A percentile compares a stretch with the other conserved stretches of the same genome.
phyloP scores from a whole-genome alignment of 2,329 filamentous ascomycete species.

The Penicillium thymicola region DNA sequence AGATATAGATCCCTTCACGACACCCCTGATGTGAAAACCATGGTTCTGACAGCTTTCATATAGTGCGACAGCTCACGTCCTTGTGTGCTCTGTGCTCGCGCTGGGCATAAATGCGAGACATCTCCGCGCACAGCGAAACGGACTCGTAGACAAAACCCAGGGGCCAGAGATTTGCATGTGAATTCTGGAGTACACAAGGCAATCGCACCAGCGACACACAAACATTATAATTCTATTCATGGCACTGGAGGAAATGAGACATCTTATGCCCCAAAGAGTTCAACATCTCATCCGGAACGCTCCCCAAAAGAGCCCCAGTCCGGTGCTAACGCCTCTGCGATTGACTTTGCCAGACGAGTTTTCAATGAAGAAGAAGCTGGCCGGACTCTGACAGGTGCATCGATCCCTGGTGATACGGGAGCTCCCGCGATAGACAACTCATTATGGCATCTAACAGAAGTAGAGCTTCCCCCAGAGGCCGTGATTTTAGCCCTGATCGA shows the following conservation, averaged over 20 bases:
- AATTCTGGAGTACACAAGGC: background rate
- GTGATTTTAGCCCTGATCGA: slow-evolving; percentile 17
- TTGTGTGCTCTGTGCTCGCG: slow-evolving; percentile 17
- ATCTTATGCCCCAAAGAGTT: background rate
- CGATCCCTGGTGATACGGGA: slow-evolving; percentile 16
- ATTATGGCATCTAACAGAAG: slow-evolving; percentile 14
- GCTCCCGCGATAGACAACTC: slow-evolving; percentile 7
- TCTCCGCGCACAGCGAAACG: slow-evolving; percentile 1
- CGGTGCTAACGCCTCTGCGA: slow-evolving; percentile 18
- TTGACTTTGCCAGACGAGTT: slow-evolving; percentile 21
- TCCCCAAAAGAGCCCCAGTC: slow-evolving; percentile 14
- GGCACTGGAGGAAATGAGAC: background rate
- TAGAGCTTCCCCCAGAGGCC: slow-evolving; percentile 14
- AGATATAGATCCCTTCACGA: background rate
- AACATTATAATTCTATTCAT: background rate
- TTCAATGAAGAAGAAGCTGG: slow-evolving; percentile 19
- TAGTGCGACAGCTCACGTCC: slow-evolving; percentile 53
- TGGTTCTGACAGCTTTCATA: background rate
- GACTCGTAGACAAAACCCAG: background rate
- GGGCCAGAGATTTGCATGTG: background rate
- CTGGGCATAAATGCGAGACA: slow-evolving; percentile 18
- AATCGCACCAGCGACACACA: background rate
- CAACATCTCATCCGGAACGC: background rate
- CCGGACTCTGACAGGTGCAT: slow-evolving; percentile 13
- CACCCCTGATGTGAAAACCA: slow-evolving; percentile 35